Percentiles rank a stretch among this genome's conserved stretches.
phyloP scores from a whole-genome alignment of 2,329 filamentous ascomycete genomes.

The Colletotrichum filicis region DNA sequence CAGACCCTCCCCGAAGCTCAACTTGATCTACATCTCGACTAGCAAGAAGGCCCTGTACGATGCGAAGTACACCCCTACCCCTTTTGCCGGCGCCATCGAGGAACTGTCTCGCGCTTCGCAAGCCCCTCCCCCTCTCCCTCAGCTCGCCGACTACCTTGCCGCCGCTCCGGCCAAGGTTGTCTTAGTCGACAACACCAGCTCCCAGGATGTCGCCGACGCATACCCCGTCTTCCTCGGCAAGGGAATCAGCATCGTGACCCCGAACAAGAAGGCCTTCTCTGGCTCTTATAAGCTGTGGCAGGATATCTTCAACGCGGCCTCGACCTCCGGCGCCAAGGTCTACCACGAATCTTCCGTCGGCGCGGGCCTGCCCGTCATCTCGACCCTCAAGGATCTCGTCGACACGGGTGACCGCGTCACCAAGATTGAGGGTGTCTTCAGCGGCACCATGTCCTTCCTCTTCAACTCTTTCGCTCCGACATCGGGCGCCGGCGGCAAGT shows the following conservation, averaged over 20 bases:
- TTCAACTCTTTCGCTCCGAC: constrained; percentile 97
- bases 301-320: constrained; percentile 82
- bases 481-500: constrained; percentile 79
- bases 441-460: constrained; percentile 96
- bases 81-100: constrained; percentile 69
- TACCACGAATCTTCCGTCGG: constrained; percentile 97
- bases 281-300: constrained; percentile 84
- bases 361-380: constrained; percentile 92
- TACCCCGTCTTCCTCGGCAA: constrained; percentile 85
- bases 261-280: constrained; percentile 99
- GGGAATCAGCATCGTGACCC: constrained; percentile 92
- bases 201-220: constrained; percentile 81
- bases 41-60: constrained; percentile 86
- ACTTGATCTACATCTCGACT: constrained; percentile 85
- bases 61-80: constrained; percentile 75
- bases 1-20: constrained; percentile 75
- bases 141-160: constrained; percentile 82
- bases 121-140: constrained; percentile 72
- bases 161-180: constrained; percentile 82
- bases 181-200: constrained; percentile 95
- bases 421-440: constrained; percentile 97
- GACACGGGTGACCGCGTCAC: constrained; percentile 92
- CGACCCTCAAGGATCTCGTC: constrained; percentile 92
- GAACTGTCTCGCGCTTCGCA: constrained; percentile 73
- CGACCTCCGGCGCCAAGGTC: constrained; percentile 78